A percentile compares a stretch with the other conserved stretches of the same genome.
Evolutionary conservation across 805 yeast species (phyloP).

Genomic region (Metschnikowia continentalis): DNA sequence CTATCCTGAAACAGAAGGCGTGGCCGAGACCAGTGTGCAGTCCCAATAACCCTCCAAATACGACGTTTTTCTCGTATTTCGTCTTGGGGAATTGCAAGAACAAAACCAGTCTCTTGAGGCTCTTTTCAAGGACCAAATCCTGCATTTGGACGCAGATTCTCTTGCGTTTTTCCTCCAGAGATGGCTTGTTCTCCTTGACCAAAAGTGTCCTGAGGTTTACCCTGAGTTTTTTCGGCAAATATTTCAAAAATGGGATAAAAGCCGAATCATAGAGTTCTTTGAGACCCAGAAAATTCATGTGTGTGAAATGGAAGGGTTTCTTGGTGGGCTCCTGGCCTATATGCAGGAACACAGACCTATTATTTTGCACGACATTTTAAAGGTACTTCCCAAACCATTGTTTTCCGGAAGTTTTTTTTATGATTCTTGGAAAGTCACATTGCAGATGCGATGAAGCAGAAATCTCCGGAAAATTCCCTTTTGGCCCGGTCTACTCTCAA

Average conservation of each 20-base stretch:
- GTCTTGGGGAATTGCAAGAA: constrained; percentile 42
- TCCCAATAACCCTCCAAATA: background rate
- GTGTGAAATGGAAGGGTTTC: constrained; percentile 12
- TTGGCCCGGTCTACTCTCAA: constrained; percentile 23
- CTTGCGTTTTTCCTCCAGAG: constrained; percentile 26
- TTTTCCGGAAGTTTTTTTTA: constrained; percentile 11
- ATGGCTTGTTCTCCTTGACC: constrained; percentile 52
- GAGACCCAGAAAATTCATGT: constrained; percentile 2
- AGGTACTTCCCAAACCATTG: constrained; percentile 7
- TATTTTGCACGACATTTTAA: constrained; percentile 3
- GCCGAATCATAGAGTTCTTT: constrained; percentile 3
- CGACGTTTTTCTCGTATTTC: constrained; percentile 36
- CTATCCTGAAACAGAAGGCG: constrained; percentile 20
- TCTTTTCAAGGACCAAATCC: constrained; percentile 10
- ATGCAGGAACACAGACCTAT: background rate
- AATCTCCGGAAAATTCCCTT: background rate
- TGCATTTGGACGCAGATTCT: constrained; percentile 4
- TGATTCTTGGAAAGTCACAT: constrained; percentile 1
- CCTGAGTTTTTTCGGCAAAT: constrained; percentile 5
- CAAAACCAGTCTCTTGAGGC: background rate
- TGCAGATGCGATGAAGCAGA: constrained; percentile 3
- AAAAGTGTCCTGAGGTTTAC: constrained; percentile 21
- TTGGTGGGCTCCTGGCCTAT: constrained; percentile 5
- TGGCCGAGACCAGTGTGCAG: constrained; percentile 13
- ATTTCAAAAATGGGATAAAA: background rate